phyloP scores from a whole-genome alignment of 139 green algal species.

The Micractinium conductrix region DNA sequence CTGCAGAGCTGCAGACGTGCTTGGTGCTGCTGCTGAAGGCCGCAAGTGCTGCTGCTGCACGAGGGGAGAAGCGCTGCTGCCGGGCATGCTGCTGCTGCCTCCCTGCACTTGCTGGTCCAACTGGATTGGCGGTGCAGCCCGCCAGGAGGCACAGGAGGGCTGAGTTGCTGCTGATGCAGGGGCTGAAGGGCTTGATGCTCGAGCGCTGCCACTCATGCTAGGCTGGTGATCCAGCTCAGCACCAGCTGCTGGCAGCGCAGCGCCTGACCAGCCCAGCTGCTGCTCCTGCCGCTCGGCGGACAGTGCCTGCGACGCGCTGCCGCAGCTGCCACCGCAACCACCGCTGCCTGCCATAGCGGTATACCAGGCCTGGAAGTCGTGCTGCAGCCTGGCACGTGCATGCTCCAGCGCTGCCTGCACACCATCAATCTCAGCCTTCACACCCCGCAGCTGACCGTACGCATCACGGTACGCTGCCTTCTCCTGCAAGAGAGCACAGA shows the following conservation, averaged over 20 bases:
- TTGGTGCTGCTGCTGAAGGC: conserved; percentile 3
- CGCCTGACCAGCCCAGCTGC: background rate
- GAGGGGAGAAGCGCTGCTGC: background rate
- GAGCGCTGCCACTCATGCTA: no score
- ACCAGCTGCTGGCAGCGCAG: no score
- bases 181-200: no score
- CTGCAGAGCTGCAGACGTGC: background rate
- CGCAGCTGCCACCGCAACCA: background rate
- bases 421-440: conserved; percentile 91
- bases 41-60: background rate
- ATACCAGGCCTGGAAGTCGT: conserved; percentile 88
- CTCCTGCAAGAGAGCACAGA: conserved; percentile 57
- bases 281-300: background rate
- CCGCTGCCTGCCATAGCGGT: conserved; percentile 35
- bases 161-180: no score
- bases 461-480: conserved; percentile 76
- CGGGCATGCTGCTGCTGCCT: no score
- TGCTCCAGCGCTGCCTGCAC: conserved; percentile 86
- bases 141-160: no score
- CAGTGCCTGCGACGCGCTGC: conserved; percentile 14
- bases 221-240: no score
- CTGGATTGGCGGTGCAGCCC: no score
- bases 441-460: conserved; percentile 73
- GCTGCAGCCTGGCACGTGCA: conserved; percentile 66
- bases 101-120: no score